Evolutionary conservation across 345 rosid species (phyloP).

Genomic region (Physaria fendleri): DNA sequence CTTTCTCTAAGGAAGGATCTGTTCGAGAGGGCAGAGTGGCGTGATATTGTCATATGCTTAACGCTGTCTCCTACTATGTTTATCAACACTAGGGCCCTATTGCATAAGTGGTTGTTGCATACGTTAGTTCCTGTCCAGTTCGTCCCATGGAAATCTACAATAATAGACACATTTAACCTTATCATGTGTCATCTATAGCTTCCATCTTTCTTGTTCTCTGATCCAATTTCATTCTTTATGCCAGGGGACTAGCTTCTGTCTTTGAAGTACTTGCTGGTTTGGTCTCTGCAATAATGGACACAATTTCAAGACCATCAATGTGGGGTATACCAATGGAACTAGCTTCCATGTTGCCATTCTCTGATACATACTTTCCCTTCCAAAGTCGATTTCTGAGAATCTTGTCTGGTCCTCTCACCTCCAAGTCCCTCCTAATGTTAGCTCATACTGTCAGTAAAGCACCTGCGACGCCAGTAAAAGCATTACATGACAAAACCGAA

Average conservation of each 20-base stretch:
- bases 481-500: slow-evolving; percentile 47
- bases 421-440: slow-evolving; percentile 33
- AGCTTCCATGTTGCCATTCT: slow-evolving; percentile 56
- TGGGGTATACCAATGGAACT: slow-evolving; percentile 62
- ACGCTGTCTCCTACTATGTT: slow-evolving; percentile 24
- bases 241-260: slow-evolving; percentile 61
- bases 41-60: slow-evolving; percentile 17
- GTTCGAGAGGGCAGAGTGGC: slow-evolving; percentile 53
- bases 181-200: not conserved
- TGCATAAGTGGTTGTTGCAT: slow-evolving; percentile 65
- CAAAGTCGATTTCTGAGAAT: slow-evolving; percentile 35
- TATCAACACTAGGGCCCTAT: slow-evolving; percentile 35
- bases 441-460: slow-evolving; percentile 34
- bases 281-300: slow-evolving; percentile 44
- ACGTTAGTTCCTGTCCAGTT: slow-evolving; percentile 45
- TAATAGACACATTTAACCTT: not conserved
- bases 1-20: slow-evolving; percentile 50
- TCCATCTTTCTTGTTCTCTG: not conserved
- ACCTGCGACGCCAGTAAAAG: slow-evolving; percentile 10
- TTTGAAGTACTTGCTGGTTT: slow-evolving; percentile 51
- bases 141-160: not conserved
- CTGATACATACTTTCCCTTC: slow-evolving; percentile 59
- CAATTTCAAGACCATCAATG: slow-evolving; percentile 51
- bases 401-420: slow-evolving; percentile 47
- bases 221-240: slow-evolving; percentile 14